Percentiles rank a stretch among this genome's conserved stretches.
These are phyloP conservation scores for Arthrobotrys conoides DNA, from an alignment of 2,329 filamentous ascomycete species.

Conservation along the genomic window DNA sequence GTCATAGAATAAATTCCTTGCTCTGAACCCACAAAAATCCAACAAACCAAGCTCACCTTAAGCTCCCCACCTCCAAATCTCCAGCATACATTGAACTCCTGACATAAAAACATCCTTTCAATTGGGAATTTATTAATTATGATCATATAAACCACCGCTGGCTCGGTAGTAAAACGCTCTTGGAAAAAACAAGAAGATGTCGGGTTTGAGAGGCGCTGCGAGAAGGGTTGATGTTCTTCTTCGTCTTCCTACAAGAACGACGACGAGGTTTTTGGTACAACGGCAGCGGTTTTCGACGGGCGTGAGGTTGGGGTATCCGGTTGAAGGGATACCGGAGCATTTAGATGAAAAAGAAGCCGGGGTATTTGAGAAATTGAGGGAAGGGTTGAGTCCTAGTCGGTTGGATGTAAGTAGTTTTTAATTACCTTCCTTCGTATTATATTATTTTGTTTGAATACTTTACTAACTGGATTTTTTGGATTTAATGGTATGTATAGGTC, in stretches of 20 bases:
- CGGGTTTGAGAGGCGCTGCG: constrained; percentile 5
- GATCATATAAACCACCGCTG: not conserved
- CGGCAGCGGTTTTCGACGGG: constrained; percentile 25
- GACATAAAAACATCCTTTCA: not conserved
- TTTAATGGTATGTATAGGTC: constrained; percentile 68
- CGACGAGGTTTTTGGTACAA: not conserved
- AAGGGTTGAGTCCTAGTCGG: constrained; percentile 64
- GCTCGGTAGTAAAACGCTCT: not conserved
- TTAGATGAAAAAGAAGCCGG: constrained; percentile 73
- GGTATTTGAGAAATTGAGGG: constrained; percentile 71
- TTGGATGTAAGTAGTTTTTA: constrained; percentile 65
- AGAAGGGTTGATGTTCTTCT: not conserved
- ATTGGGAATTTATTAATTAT: not conserved
- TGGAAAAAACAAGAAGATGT: not conserved
- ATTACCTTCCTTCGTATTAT: not conserved
- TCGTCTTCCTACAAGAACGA: not conserved
- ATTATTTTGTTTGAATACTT: too few species aligned
- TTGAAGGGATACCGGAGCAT: constrained; percentile 67
- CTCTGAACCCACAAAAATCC: not conserved
- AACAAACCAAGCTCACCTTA: not conserved
- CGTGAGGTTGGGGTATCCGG: not conserved
- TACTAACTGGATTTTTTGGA: too few species aligned
- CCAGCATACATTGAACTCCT: too few species aligned
- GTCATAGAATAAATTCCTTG: not conserved
- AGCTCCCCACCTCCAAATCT: not conserved